Percentiles rank a stretch among this genome's conserved stretches.
phyloP scores from a whole-genome alignment of 441 rosid genomes.

The Rhodomyrtus psidioides region DNA sequence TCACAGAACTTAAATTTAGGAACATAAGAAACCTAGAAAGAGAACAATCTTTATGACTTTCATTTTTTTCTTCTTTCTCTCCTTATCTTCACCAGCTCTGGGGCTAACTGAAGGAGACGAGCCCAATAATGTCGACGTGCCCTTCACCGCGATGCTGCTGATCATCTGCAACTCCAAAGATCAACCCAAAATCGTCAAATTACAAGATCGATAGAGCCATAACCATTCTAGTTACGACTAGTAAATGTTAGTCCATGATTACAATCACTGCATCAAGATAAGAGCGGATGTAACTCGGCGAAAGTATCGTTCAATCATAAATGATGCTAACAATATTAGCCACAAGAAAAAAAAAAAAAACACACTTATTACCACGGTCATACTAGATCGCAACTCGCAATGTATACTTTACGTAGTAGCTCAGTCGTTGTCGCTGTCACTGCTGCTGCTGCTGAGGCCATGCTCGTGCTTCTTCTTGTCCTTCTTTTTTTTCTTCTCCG shows the following conservation, averaged over 20 bases:
- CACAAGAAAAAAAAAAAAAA: not conserved
- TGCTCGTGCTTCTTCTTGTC: slow-evolving; percentile 42
- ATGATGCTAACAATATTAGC: not conserved
- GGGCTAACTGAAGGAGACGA: not conserved
- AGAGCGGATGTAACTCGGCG: not conserved
- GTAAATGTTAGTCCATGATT: not conserved
- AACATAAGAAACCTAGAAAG: not conserved
- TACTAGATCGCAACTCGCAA: not conserved
- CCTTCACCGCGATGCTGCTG: not conserved
- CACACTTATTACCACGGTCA: not conserved
- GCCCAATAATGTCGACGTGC: not conserved
- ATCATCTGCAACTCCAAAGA: not conserved
- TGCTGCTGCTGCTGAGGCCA: slow-evolving; percentile 43
- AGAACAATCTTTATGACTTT: not conserved
- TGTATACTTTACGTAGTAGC: not conserved
- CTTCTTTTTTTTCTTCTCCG: slow-evolving; percentile 38
- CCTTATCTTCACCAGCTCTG: not conserved
- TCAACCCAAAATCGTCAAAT: not conserved
- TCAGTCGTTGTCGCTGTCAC: slow-evolving; percentile 47
- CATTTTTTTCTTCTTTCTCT: not conserved
- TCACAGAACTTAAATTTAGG: not conserved
- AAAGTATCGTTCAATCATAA: not conserved
- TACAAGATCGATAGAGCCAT: not conserved
- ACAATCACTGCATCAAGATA: not conserved
- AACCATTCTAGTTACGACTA: not conserved